Conservation (phyloP, 495 filamentous ascomycete genomes). For the Talaromyces wortmannii region DNA sequence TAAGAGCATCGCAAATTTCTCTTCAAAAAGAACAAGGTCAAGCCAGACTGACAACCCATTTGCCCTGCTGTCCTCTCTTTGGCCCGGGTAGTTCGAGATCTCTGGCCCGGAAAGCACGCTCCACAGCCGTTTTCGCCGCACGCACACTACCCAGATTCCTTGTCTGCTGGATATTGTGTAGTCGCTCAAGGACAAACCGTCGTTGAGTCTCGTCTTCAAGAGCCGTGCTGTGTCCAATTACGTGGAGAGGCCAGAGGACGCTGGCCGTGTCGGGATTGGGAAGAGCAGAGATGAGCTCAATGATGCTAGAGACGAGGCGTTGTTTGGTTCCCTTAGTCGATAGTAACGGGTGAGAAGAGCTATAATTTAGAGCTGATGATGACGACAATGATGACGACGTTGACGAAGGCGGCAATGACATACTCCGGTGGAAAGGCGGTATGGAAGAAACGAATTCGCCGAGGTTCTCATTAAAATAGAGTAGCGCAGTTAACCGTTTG, state of each 20-base stretch:
- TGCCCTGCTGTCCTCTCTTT: not conserved
- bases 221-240: constrained; percentile 7
- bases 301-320: constrained; percentile 7
- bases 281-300: constrained; percentile 5
- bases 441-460: not conserved
- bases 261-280: constrained; percentile 5
- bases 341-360: not conserved
- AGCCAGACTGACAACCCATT: not conserved
- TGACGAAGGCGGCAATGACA: not conserved
- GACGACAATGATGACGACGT: not conserved
- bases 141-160: constrained; percentile 13
- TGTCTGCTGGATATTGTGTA: constrained; percentile 4
- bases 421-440: no score
- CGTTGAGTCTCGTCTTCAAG: constrained; percentile 11
- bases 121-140: constrained; percentile 7
- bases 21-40: not conserved
- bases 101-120: constrained; percentile 7
- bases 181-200: constrained; percentile 11
- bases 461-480: constrained; percentile 10
- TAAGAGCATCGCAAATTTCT: no score
- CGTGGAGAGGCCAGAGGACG: constrained; percentile 12
- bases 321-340: not conserved
- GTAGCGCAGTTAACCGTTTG: constrained; percentile 10
- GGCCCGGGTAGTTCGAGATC: not conserved
- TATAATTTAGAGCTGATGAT: not conserved